These are phyloP conservation scores for Madurella mycetomatis DNA, from an alignment of 2,329 filamentous ascomycete species.

Conservation along the genomic window DNA sequence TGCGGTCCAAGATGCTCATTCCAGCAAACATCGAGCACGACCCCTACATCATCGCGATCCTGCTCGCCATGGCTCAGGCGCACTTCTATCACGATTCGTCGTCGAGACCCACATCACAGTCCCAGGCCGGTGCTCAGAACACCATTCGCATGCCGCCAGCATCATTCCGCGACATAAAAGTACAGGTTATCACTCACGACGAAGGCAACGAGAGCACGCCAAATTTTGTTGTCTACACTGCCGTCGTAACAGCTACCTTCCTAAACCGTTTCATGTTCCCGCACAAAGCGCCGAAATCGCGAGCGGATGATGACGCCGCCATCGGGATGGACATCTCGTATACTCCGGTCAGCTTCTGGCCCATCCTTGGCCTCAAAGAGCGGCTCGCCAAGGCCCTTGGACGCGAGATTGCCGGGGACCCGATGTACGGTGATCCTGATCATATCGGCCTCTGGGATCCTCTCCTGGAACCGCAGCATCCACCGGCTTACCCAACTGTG, in stretches of 20 bases:
- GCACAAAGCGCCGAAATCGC: conserved; percentile 32
- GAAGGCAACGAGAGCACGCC: conserved; percentile 34
- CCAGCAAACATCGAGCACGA: conserved; percentile 49
- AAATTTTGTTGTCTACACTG: conserved; percentile 52
- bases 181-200: conserved; percentile 50
- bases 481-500: conserved; percentile 1
- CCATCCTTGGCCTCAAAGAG: conserved; percentile 51
- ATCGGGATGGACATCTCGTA: conserved; percentile 44
- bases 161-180: conserved; percentile 44
- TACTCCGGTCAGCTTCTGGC: conserved; percentile 49
- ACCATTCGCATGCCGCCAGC: conserved; percentile 24
- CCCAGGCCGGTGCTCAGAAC: conserved; percentile 19
- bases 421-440: conserved; percentile 28
- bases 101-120: conserved; percentile 24
- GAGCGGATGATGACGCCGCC: conserved; percentile 23
- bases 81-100: conserved; percentile 41
- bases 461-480: conserved; percentile 27
- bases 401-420: conserved; percentile 44
- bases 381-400: conserved; percentile 52
- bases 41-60: conserved; percentile 47
- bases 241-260: conserved; percentile 44
- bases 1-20: conserved; percentile 44
- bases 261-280: conserved; percentile 49
- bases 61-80: conserved; percentile 54
- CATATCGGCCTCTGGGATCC: conserved; percentile 45